These are phyloP conservation scores for Hygrocybe punicea DNA, from an alignment of 768 basidiomycete genomes.

Conservation along the genomic window DNA sequence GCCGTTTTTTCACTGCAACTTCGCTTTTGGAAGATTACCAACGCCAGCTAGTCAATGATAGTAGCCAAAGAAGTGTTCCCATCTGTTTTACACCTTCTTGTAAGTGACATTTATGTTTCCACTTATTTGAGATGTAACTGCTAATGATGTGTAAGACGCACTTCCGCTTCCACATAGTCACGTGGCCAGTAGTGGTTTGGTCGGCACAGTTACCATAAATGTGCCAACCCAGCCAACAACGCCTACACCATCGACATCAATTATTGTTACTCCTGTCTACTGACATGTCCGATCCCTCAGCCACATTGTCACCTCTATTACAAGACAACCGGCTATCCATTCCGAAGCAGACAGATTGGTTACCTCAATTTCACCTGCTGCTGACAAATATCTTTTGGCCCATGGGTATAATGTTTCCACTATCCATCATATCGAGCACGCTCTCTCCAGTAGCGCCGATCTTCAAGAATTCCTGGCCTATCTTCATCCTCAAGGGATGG, in stretches of 20 bases:
- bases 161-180: background rate
- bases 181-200: background rate
- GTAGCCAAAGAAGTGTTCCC: background rate
- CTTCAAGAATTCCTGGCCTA: background rate
- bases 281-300: background rate
- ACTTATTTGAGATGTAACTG: background rate
- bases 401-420: background rate
- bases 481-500: background rate
- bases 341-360: background rate
- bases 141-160: background rate
- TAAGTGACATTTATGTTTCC: background rate
- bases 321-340: background rate
- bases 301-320: background rate
- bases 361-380: background rate
- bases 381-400: background rate
- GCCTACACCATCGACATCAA: background rate
- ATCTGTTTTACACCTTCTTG: background rate
- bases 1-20: background rate
- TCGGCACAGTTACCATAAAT: background rate
- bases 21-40: background rate
- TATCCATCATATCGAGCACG: background rate
- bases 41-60: background rate
- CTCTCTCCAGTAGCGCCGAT: background rate
- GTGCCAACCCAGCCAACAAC: background rate
- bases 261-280: background rate